These are phyloP conservation scores for Mycena albidolilacea DNA, from an alignment of 768 basidiomycete genomes.

Conservation along the genomic window DNA sequence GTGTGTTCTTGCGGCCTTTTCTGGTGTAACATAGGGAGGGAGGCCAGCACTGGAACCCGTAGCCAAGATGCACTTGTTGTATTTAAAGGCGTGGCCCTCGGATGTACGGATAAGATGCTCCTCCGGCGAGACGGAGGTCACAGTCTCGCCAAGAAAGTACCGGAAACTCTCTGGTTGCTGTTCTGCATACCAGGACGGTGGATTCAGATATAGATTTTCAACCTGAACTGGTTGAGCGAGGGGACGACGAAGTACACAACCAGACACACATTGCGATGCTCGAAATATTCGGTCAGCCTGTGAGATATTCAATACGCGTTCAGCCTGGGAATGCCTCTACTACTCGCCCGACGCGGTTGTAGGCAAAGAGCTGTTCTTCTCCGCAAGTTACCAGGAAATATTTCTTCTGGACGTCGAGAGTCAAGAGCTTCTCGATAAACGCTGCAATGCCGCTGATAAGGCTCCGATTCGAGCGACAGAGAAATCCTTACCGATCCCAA, in stretches of 20 bases:
- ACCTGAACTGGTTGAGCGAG: constrained; percentile 46
- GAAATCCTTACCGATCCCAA: constrained; percentile 63
- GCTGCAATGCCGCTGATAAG: constrained; percentile 49
- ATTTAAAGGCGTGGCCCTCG: constrained; percentile 60
- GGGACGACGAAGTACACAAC: no score
- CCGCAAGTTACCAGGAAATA: constrained; percentile 74
- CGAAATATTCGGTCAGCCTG: constrained; percentile 71
- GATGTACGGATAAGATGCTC: constrained; percentile 63
- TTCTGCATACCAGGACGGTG: constrained; percentile 68
- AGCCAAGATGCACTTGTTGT: constrained; percentile 77
- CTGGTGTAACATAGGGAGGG: constrained; percentile 68
- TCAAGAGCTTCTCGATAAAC: constrained; percentile 79
- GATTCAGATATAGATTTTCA: constrained; percentile 73
- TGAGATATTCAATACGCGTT: not conserved
- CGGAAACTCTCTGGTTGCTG: constrained; percentile 71
- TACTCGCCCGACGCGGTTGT: constrained; percentile 66
- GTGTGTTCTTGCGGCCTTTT: constrained; percentile 54
- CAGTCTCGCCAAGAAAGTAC: constrained; percentile 66
- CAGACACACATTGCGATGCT: constrained; percentile 61
- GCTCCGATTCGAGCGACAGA: not conserved
- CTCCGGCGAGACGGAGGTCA: constrained; percentile 55
- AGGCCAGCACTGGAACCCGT: constrained; percentile 79
- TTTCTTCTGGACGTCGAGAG: constrained; percentile 62
- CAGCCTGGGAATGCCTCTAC: no score
- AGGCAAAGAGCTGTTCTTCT: constrained; percentile 69